Conservation (phyloP, 1,284 basidiomycete species). For the Apiotrichum sp. region DNA sequence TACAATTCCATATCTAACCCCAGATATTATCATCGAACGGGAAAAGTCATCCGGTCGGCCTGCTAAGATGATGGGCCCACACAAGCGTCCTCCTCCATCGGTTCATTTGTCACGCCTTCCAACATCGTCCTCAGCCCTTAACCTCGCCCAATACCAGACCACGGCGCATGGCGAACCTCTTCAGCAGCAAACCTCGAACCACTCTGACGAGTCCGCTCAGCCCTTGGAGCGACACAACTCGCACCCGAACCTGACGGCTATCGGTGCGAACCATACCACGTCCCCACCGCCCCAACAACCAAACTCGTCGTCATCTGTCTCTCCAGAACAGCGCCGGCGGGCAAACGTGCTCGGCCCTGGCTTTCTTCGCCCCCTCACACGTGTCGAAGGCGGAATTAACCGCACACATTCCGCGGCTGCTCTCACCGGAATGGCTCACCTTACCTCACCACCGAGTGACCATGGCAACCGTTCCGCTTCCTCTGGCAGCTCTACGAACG, state of each 20-base stretch:
- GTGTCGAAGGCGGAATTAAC: conserved; percentile 16
- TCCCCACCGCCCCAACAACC: no score
- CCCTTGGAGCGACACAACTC: conserved; percentile 20
- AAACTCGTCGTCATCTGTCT: neutral
- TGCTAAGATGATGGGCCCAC: conserved; percentile 5
- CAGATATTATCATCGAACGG: conserved; percentile 41
- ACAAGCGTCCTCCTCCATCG: conserved; percentile 26
- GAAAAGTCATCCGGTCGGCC: conserved; percentile 35
- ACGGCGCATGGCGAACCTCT: conserved; percentile 12
- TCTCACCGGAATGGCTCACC: conserved; percentile 5
- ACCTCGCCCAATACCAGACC: conserved; percentile 22
- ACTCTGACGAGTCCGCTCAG: neutral
- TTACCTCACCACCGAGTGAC: neutral
- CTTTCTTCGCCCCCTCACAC: conserved; percentile 37
- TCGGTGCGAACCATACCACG: neutral
- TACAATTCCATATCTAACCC: neutral
- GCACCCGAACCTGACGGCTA: conserved; percentile 10
- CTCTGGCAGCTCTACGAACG: neutral
- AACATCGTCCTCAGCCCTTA: conserved; percentile 24
- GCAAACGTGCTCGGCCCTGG: conserved; percentile 28
- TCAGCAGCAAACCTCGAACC: conserved; percentile 6
- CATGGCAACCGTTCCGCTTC: neutral
- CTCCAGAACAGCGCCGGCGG: conserved; percentile 19
- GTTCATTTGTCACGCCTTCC: conserved; percentile 25
- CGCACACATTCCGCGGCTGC: conserved; percentile 26